Percentiles rank a stretch among this genome's conserved stretches.
These are phyloP conservation scores for Ceratobasidium sp. DNA, from an alignment of 1,284 basidiomycete genomes.

Conservation along the genomic window DNA sequence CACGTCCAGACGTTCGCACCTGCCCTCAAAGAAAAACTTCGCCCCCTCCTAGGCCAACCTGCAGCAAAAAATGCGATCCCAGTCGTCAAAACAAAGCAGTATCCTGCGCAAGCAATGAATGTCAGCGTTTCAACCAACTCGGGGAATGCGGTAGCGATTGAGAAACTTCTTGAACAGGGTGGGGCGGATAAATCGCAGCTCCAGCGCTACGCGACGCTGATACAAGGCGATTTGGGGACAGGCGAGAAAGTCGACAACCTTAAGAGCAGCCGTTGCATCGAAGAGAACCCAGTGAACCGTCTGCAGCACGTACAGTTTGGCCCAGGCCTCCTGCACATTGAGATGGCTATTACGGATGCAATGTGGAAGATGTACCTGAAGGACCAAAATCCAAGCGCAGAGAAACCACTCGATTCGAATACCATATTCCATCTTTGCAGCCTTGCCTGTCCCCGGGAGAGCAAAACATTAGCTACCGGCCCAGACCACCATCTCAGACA, in stretches of 20 bases:
- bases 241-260: slow-evolving; percentile 51
- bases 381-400: neutral
- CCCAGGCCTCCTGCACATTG: slow-evolving; percentile 59
- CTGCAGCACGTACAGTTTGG: slow-evolving; percentile 56
- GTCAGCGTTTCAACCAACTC: slow-evolving; percentile 53
- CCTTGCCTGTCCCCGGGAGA: slow-evolving; percentile 53
- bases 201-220: slow-evolving; percentile 10
- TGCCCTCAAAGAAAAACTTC: slow-evolving; percentile 53
- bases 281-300: slow-evolving; percentile 46
- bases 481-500: slow-evolving; percentile 59
- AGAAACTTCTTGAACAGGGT: neutral
- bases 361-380: slow-evolving; percentile 55
- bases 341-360: slow-evolving; percentile 60
- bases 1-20: slow-evolving; percentile 51
- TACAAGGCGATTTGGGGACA: slow-evolving; percentile 55
- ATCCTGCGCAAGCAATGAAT: slow-evolving; percentile 54
- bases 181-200: neutral
- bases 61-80: slow-evolving; percentile 55
- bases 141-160: slow-evolving; percentile 53
- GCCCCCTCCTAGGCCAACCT: slow-evolving; percentile 67
- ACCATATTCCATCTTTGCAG: slow-evolving; percentile 6
- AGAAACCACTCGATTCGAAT: neutral
- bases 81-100: slow-evolving; percentile 51
- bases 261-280: slow-evolving; percentile 50
- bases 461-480: slow-evolving; percentile 52